Base-by-base conservation (phyloP, 495 filamentous ascomycete species). In the Penicillium silybi region DNA sequence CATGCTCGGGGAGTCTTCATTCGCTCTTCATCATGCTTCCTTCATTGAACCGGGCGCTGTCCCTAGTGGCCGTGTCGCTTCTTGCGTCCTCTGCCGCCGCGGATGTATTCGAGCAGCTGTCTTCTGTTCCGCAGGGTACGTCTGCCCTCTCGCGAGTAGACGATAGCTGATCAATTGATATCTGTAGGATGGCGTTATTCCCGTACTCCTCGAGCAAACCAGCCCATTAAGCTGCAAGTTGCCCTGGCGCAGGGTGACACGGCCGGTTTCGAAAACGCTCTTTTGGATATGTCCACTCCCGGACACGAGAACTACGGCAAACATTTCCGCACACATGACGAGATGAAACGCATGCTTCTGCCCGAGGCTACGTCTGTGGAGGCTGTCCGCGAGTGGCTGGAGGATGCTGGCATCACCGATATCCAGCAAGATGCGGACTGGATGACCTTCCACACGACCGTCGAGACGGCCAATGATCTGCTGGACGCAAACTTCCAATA, bases 231-330 rank as follows among this genome's bases (percentile, higher is more conserved):
- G 40, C 61, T 76, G n/a, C 67, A 72, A 45, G 67, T 76, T 43
- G 82, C 80, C 16, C 71, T 85, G 7, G 58, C 74, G 37, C 81
- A 85, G 62, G 76, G 82, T 34, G 74, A 85, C 56, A 66, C 76
- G 19, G 73, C 59, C 20, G 69, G 77, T 19, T 84, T 89, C 46
- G 86, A 89, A 64, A 67, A 81, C 48, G 74, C 75, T 34, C 68
- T 89, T 9, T 66, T 81, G 50, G 77, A 81, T 7, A 76, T 88
- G 59, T 83, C 83, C 18, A 80, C 77, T 4, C 85, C 85, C 0
- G 72, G 69, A 23, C 72, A 82, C 52, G 62, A 72, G 3, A 68
- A 72, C 4, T 87, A 87, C 56, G 85, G 85, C 5, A 62, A 80
- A 47, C 81, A 89, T 55, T 75, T 87, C 63, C 72, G 74, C 48